These are phyloP conservation scores for Eustoma russellianum DNA, from an alignment of 257 asterid species.

Conservation along the genomic window DNA sequence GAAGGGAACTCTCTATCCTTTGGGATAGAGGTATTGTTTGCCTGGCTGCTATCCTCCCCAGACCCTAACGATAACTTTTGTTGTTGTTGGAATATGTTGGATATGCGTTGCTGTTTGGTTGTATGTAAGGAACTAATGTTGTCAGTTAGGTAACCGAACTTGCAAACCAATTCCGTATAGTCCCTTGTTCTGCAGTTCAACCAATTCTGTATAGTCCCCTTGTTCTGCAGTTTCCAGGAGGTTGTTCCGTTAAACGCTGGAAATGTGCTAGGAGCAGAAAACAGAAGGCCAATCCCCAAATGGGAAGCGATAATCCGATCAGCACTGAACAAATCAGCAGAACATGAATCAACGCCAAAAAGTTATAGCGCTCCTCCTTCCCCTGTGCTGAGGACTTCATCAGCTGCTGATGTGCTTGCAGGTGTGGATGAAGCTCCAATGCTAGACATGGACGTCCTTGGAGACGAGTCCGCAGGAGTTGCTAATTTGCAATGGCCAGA, in stretches of 20 bases:
- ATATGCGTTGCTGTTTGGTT: too few relatives aligned
- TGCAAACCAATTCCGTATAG: too few relatives aligned
- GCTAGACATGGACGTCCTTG: slow-evolving; percentile 17
- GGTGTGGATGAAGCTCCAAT: slow-evolving; percentile 37
- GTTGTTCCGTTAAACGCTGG: slow-evolving; percentile 88
- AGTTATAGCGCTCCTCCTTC: slow-evolving; percentile 87
- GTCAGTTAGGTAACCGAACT: too few relatives aligned
- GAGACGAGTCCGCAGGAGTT: slow-evolving; percentile 15
- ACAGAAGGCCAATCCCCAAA: slow-evolving; percentile 52
- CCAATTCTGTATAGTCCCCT: neutral
- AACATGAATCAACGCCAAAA: slow-evolving; percentile 39
- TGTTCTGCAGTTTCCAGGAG: slow-evolving; percentile 66
- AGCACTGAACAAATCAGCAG: slow-evolving; percentile 46
- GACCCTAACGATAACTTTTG: too few relatives aligned
- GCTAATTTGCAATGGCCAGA: slow-evolving; percentile 75
- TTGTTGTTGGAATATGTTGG: too few relatives aligned
- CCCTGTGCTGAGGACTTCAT: slow-evolving; percentile 64
- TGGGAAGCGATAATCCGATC: slow-evolving; percentile 75
- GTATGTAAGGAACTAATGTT: too few relatives aligned
- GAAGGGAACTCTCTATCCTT: too few relatives aligned
- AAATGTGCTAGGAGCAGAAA: slow-evolving; percentile 83
- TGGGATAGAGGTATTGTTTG: too few relatives aligned
- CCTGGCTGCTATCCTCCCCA: too few relatives aligned
- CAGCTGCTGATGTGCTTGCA: slow-evolving; percentile 60
- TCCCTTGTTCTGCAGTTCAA: too few relatives aligned